Base-by-base conservation (phyloP, 2,329 filamentous ascomycete species). In the Xylariaceae sp. region DNA sequence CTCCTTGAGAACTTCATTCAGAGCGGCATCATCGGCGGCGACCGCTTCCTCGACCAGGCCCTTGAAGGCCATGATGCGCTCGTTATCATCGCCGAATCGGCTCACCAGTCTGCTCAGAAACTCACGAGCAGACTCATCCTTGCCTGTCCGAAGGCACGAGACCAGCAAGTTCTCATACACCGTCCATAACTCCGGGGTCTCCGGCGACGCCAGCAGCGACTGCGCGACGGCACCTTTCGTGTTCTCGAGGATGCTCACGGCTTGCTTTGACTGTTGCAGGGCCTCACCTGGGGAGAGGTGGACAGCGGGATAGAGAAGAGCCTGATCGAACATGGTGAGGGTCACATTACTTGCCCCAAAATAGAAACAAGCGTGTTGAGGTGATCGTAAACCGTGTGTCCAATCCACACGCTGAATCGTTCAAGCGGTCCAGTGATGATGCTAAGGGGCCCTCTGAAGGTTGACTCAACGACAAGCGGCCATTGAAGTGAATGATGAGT, bases 111-210 rank as follows among this genome's bases (percentile, higher is more conserved):
- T 84, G 69, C 89, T 84, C 44, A 97, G 81, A 71, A 89, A 90
- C 67, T 86, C 74, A 65, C 85, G 84, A 23, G 94, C 94, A 23
- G 89, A 84, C 64, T 84, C 78, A 68, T 95, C 88, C 73, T 97
- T 90, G 56, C 90, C 89, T 0, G 90, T 92, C 54, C 90, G 88
- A 44, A 99, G 82, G 69, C 90, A 94, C 35, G 91, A 86, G 39
- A 94, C 78, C 66, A 97, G 78, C 15, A 97, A 82, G 71, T 96
- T 94, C 76, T 97, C 93, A 74, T 94, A 89, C 49, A 84, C 85
- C 13, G 83, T 83, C 92, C 93, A 97, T 70, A 90, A 81, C 65
- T 96, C 91, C 57, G 89, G 80, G 0, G 86, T 87, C 72, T 97
- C 92, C 35, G 81, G 73, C 1, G 81, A 74, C 1, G 81, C 77